These are phyloP conservation scores for Centrapalus pauciflorus DNA, from an alignment of 129 eudicot genomes.

Conservation along the genomic window DNA sequence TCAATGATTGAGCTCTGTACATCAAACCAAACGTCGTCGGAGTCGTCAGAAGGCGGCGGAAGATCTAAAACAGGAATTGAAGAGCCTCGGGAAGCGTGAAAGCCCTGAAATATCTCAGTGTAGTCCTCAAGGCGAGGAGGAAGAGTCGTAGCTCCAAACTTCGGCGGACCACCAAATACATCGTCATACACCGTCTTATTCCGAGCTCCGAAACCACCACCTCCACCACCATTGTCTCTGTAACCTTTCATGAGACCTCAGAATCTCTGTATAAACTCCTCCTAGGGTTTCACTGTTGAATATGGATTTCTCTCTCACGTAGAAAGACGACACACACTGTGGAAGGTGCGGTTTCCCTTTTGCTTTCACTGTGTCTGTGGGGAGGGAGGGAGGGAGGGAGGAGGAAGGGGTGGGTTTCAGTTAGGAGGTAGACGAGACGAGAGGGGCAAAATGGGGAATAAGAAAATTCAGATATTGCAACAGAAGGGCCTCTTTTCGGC, in stretches of 20 bases:
- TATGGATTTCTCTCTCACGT: constrained; percentile 25
- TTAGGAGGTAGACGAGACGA: constrained; percentile 32
- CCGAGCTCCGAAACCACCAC: constrained; percentile 22
- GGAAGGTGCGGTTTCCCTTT: constrained; percentile 22
- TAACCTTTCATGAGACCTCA: constrained; percentile 37
- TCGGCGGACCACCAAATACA: constrained; percentile 78
- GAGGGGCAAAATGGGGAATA: constrained; percentile 31
- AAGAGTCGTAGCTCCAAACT: constrained; percentile 54
- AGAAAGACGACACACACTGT: constrained; percentile 25
- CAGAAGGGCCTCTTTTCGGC: neutral
- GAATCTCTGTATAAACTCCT: neutral
- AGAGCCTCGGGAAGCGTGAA: constrained; percentile 72
- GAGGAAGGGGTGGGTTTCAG: constrained; percentile 17
- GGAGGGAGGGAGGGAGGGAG: too few relatives aligned
- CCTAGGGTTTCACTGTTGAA: constrained; percentile 28
- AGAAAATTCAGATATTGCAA: neutral
- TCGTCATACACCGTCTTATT: constrained; percentile 73
- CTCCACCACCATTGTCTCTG: constrained; percentile 35
- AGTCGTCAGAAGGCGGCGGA: constrained; percentile 37
- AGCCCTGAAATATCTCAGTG: constrained; percentile 77
- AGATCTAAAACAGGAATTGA: constrained; percentile 86
- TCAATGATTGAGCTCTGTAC: constrained; percentile 49
- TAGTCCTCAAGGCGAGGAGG: constrained; percentile 89
- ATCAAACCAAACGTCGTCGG: constrained; percentile 37
- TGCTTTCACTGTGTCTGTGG: constrained; percentile 25